Conservation (phyloP, 148 eudicot genomes). For the Suaeda aralocaspica region DNA sequence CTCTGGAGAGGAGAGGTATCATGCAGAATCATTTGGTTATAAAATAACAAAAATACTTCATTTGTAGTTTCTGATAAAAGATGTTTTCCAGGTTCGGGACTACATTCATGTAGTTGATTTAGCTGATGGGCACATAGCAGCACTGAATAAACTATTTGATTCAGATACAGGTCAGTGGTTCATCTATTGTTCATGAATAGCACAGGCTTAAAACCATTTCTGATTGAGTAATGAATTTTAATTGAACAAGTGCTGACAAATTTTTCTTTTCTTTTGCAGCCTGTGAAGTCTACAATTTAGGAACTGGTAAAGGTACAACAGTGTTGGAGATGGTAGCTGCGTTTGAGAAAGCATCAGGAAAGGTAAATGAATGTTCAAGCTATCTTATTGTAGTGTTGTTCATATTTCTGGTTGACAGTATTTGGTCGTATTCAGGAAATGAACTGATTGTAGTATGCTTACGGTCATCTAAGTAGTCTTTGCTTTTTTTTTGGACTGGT, state of each 20-base stretch:
- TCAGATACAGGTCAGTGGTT: constrained; percentile 55
- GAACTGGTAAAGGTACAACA: constrained; percentile 93
- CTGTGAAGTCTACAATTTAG: constrained; percentile 91
- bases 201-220: too few species aligned
- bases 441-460: not conserved
- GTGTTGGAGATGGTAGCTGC: constrained; percentile 97
- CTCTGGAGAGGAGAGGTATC: not conserved
- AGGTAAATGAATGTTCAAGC: constrained; percentile 42
- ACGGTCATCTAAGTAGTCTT: not conserved
- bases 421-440: not conserved
- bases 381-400: not conserved
- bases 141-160: constrained; percentile 65
- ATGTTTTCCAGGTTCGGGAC: constrained; percentile 70
- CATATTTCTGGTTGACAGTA: not conserved
- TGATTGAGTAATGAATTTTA: too few species aligned
- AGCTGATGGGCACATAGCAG: constrained; percentile 97
- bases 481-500: not conserved
- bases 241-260: too few species aligned
- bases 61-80: constrained; percentile 2
- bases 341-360: constrained; percentile 95
- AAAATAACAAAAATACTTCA: not conserved
- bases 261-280: constrained; percentile 60
- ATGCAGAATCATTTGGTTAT: too few species aligned
- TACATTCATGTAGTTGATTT: constrained; percentile 97
- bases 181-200: too few species aligned